phyloP scores from a whole-genome alignment of 1,284 basidiomycete species.

The Fomitiporia mediterranea region DNA sequence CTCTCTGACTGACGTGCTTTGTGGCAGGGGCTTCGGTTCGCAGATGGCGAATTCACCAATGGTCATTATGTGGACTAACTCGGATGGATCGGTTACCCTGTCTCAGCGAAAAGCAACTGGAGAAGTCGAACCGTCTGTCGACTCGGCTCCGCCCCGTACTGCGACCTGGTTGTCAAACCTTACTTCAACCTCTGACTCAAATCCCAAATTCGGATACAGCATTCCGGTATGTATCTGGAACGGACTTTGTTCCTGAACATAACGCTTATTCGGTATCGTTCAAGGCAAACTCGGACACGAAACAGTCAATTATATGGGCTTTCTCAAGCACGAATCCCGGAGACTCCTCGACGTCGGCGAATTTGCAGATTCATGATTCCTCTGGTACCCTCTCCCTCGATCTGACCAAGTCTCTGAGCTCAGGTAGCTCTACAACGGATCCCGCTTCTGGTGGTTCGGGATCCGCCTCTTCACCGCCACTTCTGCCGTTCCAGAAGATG shows the following conservation, averaged over 20 bases:
- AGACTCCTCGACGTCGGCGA: constrained; percentile 34
- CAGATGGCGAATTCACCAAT: constrained; percentile 51
- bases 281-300: constrained; percentile 36
- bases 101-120: constrained; percentile 50
- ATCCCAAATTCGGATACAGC: constrained; percentile 41
- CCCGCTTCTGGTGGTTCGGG: constrained; percentile 8
- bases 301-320: constrained; percentile 46
- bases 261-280: not conserved
- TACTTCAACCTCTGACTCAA: constrained; percentile 37
- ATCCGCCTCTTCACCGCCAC: constrained; percentile 23
- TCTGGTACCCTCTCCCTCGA: constrained; percentile 36
- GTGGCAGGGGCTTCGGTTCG: constrained; percentile 47
- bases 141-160: constrained; percentile 41
- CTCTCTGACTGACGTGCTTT: constrained; percentile 18
- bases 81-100: constrained; percentile 48
- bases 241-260: not conserved
- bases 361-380: constrained; percentile 39
- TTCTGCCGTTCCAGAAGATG: constrained; percentile 36
- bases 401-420: constrained; percentile 34
- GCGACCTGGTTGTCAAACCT: constrained; percentile 37
- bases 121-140: constrained; percentile 46
- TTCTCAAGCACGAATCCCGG: constrained; percentile 40
- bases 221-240: constrained; percentile 36
- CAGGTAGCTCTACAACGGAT: constrained; percentile 20
- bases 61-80: constrained; percentile 64